Conservation (phyloP, 495 filamentous ascomycete species). For the Penicillium coffeae region DNA sequence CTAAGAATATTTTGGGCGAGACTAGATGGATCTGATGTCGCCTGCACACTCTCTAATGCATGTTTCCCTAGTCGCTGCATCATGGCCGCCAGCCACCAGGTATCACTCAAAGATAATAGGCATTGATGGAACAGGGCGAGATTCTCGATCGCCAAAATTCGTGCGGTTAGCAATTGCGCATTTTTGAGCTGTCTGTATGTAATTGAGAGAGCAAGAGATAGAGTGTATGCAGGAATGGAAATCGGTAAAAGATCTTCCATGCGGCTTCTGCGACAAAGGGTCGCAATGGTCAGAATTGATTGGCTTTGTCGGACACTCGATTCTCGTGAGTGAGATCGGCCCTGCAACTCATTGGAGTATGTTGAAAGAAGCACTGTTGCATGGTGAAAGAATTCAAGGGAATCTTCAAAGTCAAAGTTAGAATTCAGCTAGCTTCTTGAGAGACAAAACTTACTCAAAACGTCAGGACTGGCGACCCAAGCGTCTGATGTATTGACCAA, state of each 20-base stretch:
- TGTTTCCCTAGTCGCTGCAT: conserved; percentile 23
- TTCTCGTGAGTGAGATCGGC: conserved; percentile 8
- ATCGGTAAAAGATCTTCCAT: conserved; percentile 11
- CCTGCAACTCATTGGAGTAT: conserved; percentile 18
- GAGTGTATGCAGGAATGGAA: conserved; percentile 18
- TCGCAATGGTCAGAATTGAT: conserved; percentile 12
- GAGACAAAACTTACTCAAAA: conserved; percentile 7
- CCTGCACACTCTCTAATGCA: conserved; percentile 13
- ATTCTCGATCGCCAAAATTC: conserved; percentile 11
- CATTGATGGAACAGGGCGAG: conserved; percentile 11
- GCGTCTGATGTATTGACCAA: conserved; percentile 24
- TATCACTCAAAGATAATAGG: conserved; percentile 11
- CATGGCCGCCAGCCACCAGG: conserved; percentile 24
- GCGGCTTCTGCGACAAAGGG: conserved; percentile 12
- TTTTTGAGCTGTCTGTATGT: conserved; percentile 20
- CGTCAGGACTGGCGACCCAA: conserved; percentile 6
- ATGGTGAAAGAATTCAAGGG: conserved; percentile 18
- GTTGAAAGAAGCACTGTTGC: conserved; percentile 18
- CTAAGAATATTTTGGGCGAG: not conserved
- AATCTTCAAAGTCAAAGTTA: conserved; percentile 10
- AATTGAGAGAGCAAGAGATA: conserved; percentile 22
- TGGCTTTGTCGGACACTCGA: conserved; percentile 18
- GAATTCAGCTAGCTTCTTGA: not conserved
- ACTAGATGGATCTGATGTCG: not conserved
- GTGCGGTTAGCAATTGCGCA: conserved; percentile 11